Base-by-base conservation (phyloP, 805 yeast genomes). In the Saccharomyces kudriavzevii region DNA sequence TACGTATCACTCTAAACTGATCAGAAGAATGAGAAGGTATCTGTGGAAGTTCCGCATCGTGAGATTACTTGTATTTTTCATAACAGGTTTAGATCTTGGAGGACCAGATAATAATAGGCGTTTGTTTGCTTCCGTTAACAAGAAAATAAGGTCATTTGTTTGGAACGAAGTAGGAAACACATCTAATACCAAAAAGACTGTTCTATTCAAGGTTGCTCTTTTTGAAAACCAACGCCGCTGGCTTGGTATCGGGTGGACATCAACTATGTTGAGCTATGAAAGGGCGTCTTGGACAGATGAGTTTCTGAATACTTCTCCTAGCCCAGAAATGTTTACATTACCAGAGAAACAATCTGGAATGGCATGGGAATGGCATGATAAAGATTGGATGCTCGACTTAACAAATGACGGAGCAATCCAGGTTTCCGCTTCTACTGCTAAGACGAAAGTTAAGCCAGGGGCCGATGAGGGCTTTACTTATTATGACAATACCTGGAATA, bases 161-260 rank as follows among this genome's bases (percentile, higher is more conserved):
- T 60, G 48, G 58, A 65, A 56, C 25, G 54, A 55, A 5, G 60
- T 57, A 22, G 56, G 56, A 5, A 60, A 63, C 14, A 71, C 53
- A 10, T 52, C 54, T 13, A 57, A 57, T n/a, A 71, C 69, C 51
- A 75, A 74, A 8, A 74, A 74, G 54, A 77, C 80, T n/a, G 89
- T 88, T 24, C 73, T 91, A 53, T 94, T 91, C 70, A 91, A 97
- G 4, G 92, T 89, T 70, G 97, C 89, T 1, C 75, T 94, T 10
- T 91, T 84, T 69, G 99, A 92, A 68, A 92, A 92, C 68, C 98
- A 92, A 73, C 82, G 99, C 65, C 83, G 95, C 63, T 92, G 99
- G 99, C 76, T 92, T 43, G 98, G 97, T 13, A 88, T 92, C 61
- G 99, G 99, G 11, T 92, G 99, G 99, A 92, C 98, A 0, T 77